Evolutionary conservation across 495 filamentous ascomycete genomes (phyloP).

Genomic region (Tricharina praecox): DNA sequence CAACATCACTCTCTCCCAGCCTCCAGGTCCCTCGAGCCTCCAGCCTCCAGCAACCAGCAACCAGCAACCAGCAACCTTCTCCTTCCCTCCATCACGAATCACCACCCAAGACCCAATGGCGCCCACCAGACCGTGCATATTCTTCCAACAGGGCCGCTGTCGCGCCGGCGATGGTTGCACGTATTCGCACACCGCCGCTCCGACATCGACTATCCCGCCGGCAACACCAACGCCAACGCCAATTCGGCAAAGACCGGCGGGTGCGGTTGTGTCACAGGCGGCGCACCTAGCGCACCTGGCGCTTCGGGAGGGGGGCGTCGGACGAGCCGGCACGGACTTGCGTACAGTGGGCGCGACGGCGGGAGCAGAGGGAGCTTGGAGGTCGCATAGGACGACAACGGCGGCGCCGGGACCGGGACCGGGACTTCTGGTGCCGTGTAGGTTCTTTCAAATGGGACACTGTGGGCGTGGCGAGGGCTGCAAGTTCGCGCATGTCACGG

Average conservation of each 20-base stretch:
- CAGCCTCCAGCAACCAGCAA: too few relatives aligned
- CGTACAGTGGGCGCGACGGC: neutral
- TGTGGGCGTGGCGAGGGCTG: slow-evolving; percentile 12
- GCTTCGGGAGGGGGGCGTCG: neutral
- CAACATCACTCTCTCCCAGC: too few relatives aligned
- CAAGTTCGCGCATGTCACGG: slow-evolving; percentile 11
- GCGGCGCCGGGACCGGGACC: neutral
- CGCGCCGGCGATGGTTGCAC: slow-evolving; percentile 4
- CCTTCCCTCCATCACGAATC: too few relatives aligned
- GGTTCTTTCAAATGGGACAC: slow-evolving; percentile 13
- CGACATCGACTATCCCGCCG: neutral
- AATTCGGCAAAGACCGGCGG: too few relatives aligned
- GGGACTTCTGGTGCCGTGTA: slow-evolving; percentile 12
- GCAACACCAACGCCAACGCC: neutral
- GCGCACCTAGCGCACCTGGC: neutral
- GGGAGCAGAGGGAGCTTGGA: neutral
- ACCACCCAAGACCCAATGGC: too few relatives aligned
- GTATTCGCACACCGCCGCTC: slow-evolving; percentile 5
- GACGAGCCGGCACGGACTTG: neutral
- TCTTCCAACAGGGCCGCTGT: slow-evolving; percentile 16
- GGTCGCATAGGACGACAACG: neutral
- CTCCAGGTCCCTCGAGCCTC: too few relatives aligned
- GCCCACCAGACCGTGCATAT: slow-evolving; percentile 12
- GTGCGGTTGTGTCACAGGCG: too few relatives aligned
- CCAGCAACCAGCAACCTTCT: too few relatives aligned